Evolutionary conservation across 257 asterid genomes (phyloP), one percentile per base, ranked within the genome.

Genomic region (Solanum pinnatisectum): DNA sequence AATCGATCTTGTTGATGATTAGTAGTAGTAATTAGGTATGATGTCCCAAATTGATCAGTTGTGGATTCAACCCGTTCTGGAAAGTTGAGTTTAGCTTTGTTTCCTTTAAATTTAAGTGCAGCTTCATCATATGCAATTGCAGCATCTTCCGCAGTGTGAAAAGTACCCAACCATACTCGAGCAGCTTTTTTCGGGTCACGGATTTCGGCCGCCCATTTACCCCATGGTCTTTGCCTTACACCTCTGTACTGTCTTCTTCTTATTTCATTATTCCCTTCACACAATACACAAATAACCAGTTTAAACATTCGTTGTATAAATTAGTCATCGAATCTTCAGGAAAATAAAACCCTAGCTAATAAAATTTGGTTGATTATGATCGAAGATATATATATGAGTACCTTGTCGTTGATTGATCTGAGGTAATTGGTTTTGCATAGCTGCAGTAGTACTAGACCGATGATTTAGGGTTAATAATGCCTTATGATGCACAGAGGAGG

Each of bases 61-160:
- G 52, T 70, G 15, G 44, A 35, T 87, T 74, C 40, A 52, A 87
- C 88, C 18, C 88, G 59, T 74, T 87, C 88, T 0, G 88, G 88
- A 30, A 87, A 87, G 37, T 87, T 87, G 15, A 87, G 88, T 42
- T 87, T 87, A 22, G 88, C 88, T 59, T 87, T 87, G 13, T n/a
- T 87, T 37, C 88, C 85, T 86, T 74, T 86, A 39, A 86, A 86
- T 10, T 56, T 73, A 46, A 86, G 59, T 10, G 88, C 88, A 71
- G 88, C 88, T 86, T 86, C 85, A 86, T 86, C 88, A 39, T 86
- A 86, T 6, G 88, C 88, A 71, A 86, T 27, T 8, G 85, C 88
- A 30, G 88, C 88, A 49, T 83, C 84, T 5, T 73, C 88, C 8
- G 84, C 88, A 18, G 84, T 86, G 81, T 86, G 27, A 27, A 86